Evolutionary conservation across 768 basidiomycete genomes (phyloP).

Genomic region (Tulasnella sp.): DNA sequence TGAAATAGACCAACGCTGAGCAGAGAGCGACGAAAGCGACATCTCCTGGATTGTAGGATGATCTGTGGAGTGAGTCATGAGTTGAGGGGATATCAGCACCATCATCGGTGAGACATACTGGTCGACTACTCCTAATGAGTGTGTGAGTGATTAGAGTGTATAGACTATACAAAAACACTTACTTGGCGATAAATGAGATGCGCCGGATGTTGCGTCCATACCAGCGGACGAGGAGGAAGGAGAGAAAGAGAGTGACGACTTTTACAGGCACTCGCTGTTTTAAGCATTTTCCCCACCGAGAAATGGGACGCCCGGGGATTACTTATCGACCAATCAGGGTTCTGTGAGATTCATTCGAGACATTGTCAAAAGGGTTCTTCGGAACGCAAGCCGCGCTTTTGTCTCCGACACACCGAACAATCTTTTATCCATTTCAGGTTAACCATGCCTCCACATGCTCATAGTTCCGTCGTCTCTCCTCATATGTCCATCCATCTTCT

Average conservation of each 20-base stretch:
- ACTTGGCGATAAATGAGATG: constrained; percentile 1
- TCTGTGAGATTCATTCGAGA: background rate
- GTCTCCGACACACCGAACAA: too few species aligned
- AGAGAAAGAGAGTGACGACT: background rate
- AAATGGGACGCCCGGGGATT: background rate
- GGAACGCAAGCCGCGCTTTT: too few species aligned
- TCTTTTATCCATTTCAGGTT: too few species aligned
- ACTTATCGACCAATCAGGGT: background rate
- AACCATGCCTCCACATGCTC: constrained; percentile 26
- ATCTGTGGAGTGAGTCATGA: background rate
- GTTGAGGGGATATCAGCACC: background rate
- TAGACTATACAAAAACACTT: background rate
- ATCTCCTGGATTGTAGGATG: constrained; percentile 10
- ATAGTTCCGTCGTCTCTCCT: constrained; percentile 50
- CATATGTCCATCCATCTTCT: constrained; percentile 51
- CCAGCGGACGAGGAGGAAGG: background rate
- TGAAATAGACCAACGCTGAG: constrained; percentile 42
- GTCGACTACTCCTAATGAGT: constrained; percentile 7
- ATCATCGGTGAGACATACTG: constrained; percentile 5
- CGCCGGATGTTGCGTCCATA: too few species aligned
- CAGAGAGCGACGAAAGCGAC: constrained; percentile 9
- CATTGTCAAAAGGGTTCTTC: too few species aligned
- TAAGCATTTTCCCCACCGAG: background rate
- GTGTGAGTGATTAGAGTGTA: background rate
- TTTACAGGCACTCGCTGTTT: too few species aligned